Conservation (phyloP, 441 rosid genomes). For the Croton setiger region DNA sequence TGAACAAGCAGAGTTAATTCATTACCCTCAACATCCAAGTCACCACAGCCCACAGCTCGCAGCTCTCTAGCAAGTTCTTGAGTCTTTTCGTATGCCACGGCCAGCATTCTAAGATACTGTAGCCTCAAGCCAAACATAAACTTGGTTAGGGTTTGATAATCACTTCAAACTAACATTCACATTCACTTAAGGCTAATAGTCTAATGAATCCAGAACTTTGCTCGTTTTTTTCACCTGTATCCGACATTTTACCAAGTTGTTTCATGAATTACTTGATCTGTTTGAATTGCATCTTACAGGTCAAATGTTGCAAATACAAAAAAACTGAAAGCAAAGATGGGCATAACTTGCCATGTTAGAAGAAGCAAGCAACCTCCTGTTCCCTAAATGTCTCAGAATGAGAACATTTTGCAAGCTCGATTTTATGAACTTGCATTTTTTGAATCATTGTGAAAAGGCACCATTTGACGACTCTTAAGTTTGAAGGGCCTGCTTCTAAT, state of each 20-base stretch:
- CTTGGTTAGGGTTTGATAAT: constrained; percentile 22
- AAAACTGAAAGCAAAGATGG: not conserved
- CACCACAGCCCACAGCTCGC: constrained; percentile 95
- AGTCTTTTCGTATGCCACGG: constrained; percentile 98
- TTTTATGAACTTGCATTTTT: not conserved
- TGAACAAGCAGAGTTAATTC: constrained; percentile 17
- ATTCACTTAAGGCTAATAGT: not conserved
- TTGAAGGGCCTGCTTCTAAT: not conserved
- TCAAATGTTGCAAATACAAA: not conserved
- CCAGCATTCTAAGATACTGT: constrained; percentile 97
- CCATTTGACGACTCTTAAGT: not conserved
- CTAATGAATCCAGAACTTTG: not conserved
- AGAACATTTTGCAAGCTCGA: not conserved
- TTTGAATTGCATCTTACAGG: not conserved
- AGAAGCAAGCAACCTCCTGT: not conserved
- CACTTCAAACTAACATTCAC: constrained; percentile 18
- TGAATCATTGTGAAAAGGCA: not conserved
- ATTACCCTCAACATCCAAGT: constrained; percentile 95
- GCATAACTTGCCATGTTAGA: not conserved
- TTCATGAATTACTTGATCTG: not conserved
- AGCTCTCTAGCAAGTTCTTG: constrained; percentile 97
- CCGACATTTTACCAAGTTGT: not conserved
- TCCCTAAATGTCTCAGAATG: not conserved
- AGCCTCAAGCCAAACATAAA: constrained; percentile 41
- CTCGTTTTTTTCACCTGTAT: not conserved